Conservation (phyloP, 768 basidiomycete genomes). For the Tricholoma sp. region DNA sequence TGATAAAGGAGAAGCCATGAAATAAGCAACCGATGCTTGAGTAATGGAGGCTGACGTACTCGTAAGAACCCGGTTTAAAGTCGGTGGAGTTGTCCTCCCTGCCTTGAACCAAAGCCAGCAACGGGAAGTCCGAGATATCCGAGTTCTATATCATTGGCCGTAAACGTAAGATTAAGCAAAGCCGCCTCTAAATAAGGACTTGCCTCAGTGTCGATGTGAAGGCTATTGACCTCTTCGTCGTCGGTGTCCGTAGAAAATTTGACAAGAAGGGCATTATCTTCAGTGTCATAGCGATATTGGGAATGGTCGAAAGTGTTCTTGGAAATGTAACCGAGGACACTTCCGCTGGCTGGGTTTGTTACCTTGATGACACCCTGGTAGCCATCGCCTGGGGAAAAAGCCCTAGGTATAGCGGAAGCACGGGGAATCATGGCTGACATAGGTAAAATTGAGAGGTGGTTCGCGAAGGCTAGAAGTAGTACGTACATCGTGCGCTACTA, state of each 20-base stretch:
- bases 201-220: slow-evolving; percentile 6
- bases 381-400: slow-evolving; percentile 8
- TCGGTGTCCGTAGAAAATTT: background rate
- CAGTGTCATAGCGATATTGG: background rate
- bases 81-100: slow-evolving; percentile 10
- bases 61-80: slow-evolving; percentile 12
- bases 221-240: slow-evolving; percentile 2
- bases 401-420: background rate
- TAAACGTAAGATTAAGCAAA: background rate
- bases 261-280: background rate
- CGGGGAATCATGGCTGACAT: slow-evolving; percentile 3
- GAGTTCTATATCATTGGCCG: slow-evolving; percentile 10
- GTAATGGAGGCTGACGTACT: slow-evolving; percentile 9
- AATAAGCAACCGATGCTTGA: background rate
- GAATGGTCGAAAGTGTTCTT: background rate
- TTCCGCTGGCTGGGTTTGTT: background rate
- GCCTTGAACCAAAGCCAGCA: slow-evolving; percentile 19
- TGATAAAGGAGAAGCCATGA: background rate
- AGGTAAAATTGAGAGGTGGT: background rate
- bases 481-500: background rate
- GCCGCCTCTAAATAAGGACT: background rate
- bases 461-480: background rate
- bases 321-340: slow-evolving; percentile 2
- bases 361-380: slow-evolving; percentile 9
- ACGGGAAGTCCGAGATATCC: slow-evolving; percentile 7